A percentile compares a stretch with the other conserved stretches of the same genome.
Evolutionary conservation across 306 rosid genomes (phyloP).

Genomic region (Fragaria nilgerrensis): DNA sequence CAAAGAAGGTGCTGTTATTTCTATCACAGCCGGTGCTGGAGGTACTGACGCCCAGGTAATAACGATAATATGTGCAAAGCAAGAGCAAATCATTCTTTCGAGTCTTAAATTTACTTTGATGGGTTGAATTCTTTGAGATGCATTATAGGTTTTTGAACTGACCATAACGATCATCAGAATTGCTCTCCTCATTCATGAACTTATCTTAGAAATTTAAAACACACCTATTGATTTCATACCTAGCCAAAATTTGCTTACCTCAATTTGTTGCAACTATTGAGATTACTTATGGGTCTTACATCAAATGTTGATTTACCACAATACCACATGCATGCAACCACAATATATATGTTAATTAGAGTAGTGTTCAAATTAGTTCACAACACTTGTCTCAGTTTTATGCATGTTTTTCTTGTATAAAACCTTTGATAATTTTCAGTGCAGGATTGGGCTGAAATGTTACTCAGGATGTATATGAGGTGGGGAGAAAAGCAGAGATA

Average conservation of each 20-base stretch:
- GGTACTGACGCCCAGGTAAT: constrained; percentile 99
- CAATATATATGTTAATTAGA: not conserved
- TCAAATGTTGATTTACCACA: not conserved
- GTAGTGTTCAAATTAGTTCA: constrained; percentile 10
- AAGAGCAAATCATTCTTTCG: constrained; percentile 1
- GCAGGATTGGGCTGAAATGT: constrained; percentile 99
- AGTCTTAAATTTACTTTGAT: constrained; percentile 2
- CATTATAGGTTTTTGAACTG: not conserved
- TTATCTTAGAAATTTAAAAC: not conserved
- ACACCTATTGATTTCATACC: not conserved
- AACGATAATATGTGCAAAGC: constrained; percentile 18
- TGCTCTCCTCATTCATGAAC: constrained; percentile 2
- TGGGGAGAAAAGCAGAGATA: constrained; percentile 95
- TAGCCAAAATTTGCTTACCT: constrained; percentile 1
- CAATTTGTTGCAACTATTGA: not conserved
- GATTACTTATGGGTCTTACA: not conserved
- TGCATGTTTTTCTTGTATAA: constrained; percentile 28
- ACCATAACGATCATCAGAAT: not conserved
- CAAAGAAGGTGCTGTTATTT: constrained; percentile 85
- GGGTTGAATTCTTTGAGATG: not conserved
- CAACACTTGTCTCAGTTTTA: not conserved
- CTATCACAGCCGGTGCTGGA: constrained; percentile 93
- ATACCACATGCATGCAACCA: not conserved
- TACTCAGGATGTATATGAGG: constrained; percentile 92
- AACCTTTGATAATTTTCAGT: constrained; percentile 58